Evolutionary conservation across 305 asterid genomes (phyloP).

Genomic region (Solanum hybrid): DNA sequence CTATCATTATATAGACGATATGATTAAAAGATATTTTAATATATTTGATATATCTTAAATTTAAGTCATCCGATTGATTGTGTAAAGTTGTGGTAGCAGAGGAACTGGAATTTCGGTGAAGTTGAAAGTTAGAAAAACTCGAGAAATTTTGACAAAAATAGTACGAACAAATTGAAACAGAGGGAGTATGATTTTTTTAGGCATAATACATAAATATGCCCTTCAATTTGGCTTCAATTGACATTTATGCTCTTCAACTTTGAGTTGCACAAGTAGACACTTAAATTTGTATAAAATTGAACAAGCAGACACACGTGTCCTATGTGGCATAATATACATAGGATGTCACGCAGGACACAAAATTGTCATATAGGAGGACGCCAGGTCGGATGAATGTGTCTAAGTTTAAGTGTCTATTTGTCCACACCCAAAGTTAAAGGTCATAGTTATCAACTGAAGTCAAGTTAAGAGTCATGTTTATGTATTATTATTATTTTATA

Average conservation of each 20-base stretch:
- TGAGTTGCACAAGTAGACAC: background rate
- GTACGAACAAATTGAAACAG: background rate
- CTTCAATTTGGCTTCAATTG: background rate
- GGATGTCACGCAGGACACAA: no score
- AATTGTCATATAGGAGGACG: background rate
- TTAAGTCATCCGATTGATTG: background rate
- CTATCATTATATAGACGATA: fast-evolving
- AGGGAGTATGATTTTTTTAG: background rate
- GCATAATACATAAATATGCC: no score
- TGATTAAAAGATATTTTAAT: background rate
- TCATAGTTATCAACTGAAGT: background rate
- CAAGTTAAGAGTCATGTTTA: no score
- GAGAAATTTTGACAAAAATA: background rate
- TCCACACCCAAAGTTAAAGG: no score
- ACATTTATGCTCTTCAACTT: no score
- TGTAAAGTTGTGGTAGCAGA: background rate
- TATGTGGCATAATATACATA: background rate
- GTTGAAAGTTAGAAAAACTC: background rate
- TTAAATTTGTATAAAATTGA: no score
- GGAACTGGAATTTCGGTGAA: background rate
- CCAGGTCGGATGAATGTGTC: no score
- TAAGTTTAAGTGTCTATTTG: background rate
- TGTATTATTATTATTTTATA: fast-evolving
- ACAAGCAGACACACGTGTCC: background rate
- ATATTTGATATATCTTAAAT: background rate